A percentile compares a stretch with the other conserved stretches of the same genome.
These are phyloP conservation scores for Narthecium ossifragum DNA, from an alignment of 106 monocot species.

Conservation along the genomic window DNA sequence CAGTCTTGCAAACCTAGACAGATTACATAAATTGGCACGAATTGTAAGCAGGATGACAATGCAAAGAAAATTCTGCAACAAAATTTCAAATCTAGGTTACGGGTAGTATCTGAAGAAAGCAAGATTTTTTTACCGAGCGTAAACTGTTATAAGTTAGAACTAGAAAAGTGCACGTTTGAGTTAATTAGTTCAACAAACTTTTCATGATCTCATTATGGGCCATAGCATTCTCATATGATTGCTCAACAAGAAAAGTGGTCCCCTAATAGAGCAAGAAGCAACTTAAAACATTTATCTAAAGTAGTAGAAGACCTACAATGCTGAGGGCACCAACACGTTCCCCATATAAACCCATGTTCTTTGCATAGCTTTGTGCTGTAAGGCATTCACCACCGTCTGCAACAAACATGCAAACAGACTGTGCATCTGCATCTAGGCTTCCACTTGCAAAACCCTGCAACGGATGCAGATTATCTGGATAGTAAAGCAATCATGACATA, in stretches of 20 bases:
- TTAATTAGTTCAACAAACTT: neutral
- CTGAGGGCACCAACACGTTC: constrained; percentile 97
- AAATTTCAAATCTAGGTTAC: no score
- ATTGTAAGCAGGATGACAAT: no score
- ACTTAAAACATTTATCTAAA: neutral
- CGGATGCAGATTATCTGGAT: neutral
- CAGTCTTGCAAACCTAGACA: constrained; percentile 67
- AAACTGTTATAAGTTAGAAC: no score
- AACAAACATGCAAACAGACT: constrained; percentile 85
- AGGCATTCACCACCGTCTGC: constrained; percentile 96
- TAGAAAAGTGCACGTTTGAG: no score
- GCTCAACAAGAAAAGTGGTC: no score
- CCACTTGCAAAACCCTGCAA: constrained; percentile 98
- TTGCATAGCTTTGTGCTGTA: constrained; percentile 92
- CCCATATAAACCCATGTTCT: constrained; percentile 97
- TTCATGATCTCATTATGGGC: neutral
- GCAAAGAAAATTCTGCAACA: no score
- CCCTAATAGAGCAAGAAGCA: no score
- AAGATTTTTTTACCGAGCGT: no score
- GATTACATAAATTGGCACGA: neutral
- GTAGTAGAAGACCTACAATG: constrained; percentile 60
- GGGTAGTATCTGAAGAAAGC: no score
- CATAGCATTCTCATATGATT: no score
- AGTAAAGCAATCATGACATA: no score
- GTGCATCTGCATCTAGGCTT: constrained; percentile 87